phyloP scores from a whole-genome alignment of 352 stramenopile genomes.

The Phytophthora capsici region DNA sequence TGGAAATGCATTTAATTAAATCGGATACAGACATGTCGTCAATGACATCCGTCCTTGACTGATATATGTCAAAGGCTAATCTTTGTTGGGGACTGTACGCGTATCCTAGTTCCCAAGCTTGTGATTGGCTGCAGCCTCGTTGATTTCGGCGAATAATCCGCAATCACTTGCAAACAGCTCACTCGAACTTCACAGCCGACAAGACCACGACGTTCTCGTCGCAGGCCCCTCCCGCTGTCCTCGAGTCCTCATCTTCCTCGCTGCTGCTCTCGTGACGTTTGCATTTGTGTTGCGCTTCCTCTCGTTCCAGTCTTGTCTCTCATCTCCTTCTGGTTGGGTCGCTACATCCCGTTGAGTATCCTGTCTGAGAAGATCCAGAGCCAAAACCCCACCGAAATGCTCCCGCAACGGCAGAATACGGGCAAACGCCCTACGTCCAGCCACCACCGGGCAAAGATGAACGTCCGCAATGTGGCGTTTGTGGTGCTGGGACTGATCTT shows the following conservation, averaged over 20 bases:
- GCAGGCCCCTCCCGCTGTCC: background rate
- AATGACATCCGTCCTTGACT: background rate
- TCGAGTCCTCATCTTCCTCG: background rate
- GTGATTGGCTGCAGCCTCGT: constrained; percentile 3
- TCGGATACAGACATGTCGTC: too few species aligned
- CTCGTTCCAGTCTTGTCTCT: background rate
- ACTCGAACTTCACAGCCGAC: constrained; percentile 24
- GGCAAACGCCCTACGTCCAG: constrained; percentile 38
- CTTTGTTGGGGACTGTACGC: background rate
- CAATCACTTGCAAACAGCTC: constrained; percentile 6
- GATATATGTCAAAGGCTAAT: too few species aligned
- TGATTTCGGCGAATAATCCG: constrained; percentile 2
- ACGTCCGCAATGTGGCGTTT: constrained; percentile 36
- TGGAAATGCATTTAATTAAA: too few species aligned
- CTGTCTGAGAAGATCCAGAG: constrained; percentile 11
- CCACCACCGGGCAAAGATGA: constrained; percentile 33
- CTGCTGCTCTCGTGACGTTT: background rate
- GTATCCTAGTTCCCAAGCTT: background rate
- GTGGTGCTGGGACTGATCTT: constrained; percentile 50
- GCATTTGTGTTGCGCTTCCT: constrained; percentile 1
- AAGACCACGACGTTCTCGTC: constrained; percentile 25
- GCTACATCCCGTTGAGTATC: background rate
- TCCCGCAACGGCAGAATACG: constrained; percentile 59
- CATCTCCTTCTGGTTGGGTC: background rate
- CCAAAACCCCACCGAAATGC: constrained; percentile 38